Evolutionary conservation across 108 stramenopile genomes (phyloP), one percentile per base, ranked within the genome.

Genomic region (Cyclotella kingstonii): DNA sequence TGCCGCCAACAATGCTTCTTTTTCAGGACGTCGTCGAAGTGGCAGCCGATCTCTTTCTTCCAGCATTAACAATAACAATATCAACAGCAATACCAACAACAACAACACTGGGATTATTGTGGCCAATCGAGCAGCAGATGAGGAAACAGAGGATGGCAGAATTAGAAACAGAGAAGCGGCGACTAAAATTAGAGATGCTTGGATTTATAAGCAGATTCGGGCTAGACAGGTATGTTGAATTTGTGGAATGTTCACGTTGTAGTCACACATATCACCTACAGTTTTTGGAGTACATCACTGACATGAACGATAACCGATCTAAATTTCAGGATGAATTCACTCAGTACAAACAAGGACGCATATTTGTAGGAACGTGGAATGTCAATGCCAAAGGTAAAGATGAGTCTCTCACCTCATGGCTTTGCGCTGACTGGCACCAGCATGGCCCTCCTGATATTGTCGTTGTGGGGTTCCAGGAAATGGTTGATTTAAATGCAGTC

Each of bases 401-500:
- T 31, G 91, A 92, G 52, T 51, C 69, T 35, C 61, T 98, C n/a
- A 75, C 81, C 21, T 77, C 81, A 11, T 96, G 93, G 92, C 76
- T 98, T 9, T 90, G 85, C 53, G 76, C 75, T n/a, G 89, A 90
- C 60, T 90, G 88, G 91, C 56, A 66, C 17, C 52, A 62, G 34
- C 58, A 76, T 18, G 83, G 81, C 4, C 58, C 79, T 5, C 87
- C 96, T n/a, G 93, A 95, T 66, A 74, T 95, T 68, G 85, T 91
- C 11, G 89, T 88, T 6, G 90, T 95, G n/a, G 91, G 93, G n/a
- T 88, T 98, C 66, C 99, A 99, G 63, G 99, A 99, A 79, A 96
- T 99, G 60, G 99, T 99, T 5, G 99, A 99, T 80, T 71, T 99
- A 42, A 99, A 97, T 63, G 99, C 96, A 18, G 95, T 96, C 50